Percentiles rank a stretch among this genome's conserved stretches.
These are phyloP conservation scores for Galerina marginata DNA, from an alignment of 768 basidiomycete genomes.

Conservation along the genomic window DNA sequence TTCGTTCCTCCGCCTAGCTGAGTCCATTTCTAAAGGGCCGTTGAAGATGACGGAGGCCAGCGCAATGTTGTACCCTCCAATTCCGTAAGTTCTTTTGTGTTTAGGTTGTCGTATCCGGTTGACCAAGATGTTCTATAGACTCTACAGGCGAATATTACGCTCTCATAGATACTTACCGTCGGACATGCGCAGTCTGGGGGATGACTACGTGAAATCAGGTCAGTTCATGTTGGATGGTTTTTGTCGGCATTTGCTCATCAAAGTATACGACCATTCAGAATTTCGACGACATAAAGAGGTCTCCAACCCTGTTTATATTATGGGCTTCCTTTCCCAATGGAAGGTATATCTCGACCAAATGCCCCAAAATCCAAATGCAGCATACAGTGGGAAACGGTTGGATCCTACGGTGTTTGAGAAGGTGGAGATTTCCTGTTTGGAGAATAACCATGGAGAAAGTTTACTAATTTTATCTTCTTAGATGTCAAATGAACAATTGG, in stretches of 20 bases:
- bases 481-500: conserved; percentile 92
- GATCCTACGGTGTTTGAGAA: conserved; percentile 79
- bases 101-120: neutral
- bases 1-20: conserved; percentile 53
- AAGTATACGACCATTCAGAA: conserved; percentile 50
- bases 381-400: conserved; percentile 68
- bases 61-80: conserved; percentile 76
- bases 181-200: conserved; percentile 87
- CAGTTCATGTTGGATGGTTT: conserved; percentile 7
- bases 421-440: conserved; percentile 42
- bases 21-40: conserved; percentile 60
- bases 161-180: conserved; percentile 72
- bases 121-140: conserved; percentile 42
- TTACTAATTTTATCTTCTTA: conserved; percentile 30
- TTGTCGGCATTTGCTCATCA: neutral
- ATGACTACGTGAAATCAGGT: conserved; percentile 86
- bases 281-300: conserved; percentile 82
- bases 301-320: conserved; percentile 88
- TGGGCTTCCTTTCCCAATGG: conserved; percentile 96
- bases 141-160: conserved; percentile 83
- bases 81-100: conserved; percentile 64
- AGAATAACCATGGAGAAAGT: neutral
- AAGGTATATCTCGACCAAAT: conserved; percentile 86
- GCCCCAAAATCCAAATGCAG: conserved; percentile 49
- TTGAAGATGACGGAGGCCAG: conserved; percentile 67